A percentile compares a stretch with the other conserved stretches of the same genome.
phyloP scores from a whole-genome alignment of 306 rosid species.

The Sphenostylis stenocarpa region DNA sequence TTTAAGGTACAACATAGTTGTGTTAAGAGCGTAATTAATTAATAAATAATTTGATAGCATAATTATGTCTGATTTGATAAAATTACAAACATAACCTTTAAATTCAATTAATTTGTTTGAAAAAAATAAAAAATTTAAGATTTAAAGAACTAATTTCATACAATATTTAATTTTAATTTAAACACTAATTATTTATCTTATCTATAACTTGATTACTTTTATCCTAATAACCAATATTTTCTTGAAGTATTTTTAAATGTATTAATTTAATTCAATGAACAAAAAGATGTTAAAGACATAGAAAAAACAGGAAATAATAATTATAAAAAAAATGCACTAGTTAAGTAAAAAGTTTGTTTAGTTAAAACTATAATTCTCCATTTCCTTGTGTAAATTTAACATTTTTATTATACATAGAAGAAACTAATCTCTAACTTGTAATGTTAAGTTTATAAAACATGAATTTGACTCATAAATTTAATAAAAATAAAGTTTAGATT shows the following conservation, averaged over 20 bases:
- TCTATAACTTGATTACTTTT: neutral
- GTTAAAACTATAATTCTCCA: neutral
- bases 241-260: neutral
- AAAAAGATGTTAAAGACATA: neutral
- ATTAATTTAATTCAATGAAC: neutral
- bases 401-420: neutral
- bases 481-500: neutral
- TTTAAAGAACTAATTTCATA: neutral
- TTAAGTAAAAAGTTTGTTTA: neutral
- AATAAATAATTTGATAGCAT: too few species aligned
- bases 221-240: neutral
- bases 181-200: too few species aligned
- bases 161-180: neutral
- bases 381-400: neutral
- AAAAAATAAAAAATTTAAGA: neutral
- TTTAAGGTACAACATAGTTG: neutral
- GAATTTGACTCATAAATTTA: neutral
- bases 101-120: neutral
- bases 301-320: neutral
- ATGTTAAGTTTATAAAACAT: neutral
- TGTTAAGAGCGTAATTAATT: neutral
- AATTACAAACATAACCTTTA: neutral
- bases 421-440: neutral
- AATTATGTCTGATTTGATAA: neutral
- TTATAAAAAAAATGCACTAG: too few species aligned